These are phyloP conservation scores for Chalciporus piperatus DNA, from an alignment of 768 basidiomycete genomes.

Conservation along the genomic window DNA sequence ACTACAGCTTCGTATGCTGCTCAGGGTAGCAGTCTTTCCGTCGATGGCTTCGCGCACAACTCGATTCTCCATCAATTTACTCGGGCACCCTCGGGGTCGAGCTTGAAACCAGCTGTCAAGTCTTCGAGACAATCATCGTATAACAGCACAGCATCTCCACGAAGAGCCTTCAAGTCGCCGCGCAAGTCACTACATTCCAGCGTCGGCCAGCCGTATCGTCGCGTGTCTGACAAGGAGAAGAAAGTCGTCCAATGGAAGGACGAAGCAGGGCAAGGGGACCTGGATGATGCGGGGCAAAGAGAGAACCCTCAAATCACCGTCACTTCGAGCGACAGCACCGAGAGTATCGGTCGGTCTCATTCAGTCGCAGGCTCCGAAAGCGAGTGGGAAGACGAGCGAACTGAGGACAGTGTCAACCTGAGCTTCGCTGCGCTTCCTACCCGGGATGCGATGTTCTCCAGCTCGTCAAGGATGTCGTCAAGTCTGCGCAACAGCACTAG, in stretches of 20 bases:
- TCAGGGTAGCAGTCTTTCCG: conserved; percentile 31
- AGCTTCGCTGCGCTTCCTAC: conserved; percentile 41
- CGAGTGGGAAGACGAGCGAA: conserved; percentile 90
- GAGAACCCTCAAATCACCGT: conserved; percentile 22
- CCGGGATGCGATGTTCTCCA: conserved; percentile 1
- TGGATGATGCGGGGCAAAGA: conserved; percentile 58
- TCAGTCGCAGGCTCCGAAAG: conserved; percentile 71
- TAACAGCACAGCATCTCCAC: conserved; percentile 42
- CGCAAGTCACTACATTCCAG: conserved; percentile 73
- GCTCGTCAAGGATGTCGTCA: conserved; percentile 29
- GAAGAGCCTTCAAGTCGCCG: conserved; percentile 56
- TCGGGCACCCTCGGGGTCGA: conserved; percentile 47
- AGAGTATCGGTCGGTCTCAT: conserved; percentile 29
- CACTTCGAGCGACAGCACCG: conserved; percentile 37
- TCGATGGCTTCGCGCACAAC: conserved; percentile 54
- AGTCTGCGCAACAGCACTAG: conserved; percentile 14
- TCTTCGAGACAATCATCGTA: conserved; percentile 45
- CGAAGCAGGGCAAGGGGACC: conserved; percentile 77
- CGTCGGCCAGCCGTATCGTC: conserved; percentile 56
- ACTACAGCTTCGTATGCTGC: conserved; percentile 59
- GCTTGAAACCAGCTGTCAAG: conserved; percentile 41
- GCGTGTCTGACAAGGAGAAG: conserved; percentile 62
- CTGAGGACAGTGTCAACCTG: conserved; percentile 69
- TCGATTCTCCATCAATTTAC: conserved; percentile 39
- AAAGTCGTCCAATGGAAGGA: conserved; percentile 89